Base-by-base conservation (phyloP, 2,329 filamentous ascomycete species). In the Sporothrix protearum region DNA sequence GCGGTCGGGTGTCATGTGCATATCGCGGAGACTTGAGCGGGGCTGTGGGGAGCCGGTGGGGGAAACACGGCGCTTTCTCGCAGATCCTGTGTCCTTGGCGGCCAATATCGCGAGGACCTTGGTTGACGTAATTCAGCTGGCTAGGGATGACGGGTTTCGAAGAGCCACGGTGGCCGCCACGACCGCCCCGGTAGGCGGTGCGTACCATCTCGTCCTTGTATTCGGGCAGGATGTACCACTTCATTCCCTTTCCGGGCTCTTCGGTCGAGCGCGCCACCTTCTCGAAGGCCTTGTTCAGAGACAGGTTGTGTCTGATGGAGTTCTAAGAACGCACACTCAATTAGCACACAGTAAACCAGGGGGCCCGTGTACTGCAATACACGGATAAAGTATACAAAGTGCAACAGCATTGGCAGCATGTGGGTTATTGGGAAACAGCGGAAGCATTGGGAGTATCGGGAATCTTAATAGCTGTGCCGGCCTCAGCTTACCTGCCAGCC, bases 181-280 rank as follows among this genome's bases (percentile, higher is more conserved):
- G 84, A 22, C 88, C 88, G 22, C 88, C 85, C 71, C 86, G 85
- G 76, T 83, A 87, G 1, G 87, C 87, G 76, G 91, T 92, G 79
- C 92, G 92, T 73, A 93, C 87, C 84, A 97, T 97, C 69, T 97
- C 95, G 22, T 97, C 93, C 66, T 91, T 89, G 75, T 91, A 87
- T 74, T 96, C 92, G 1, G 92, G 87, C 3, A 93, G 89, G 77
- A 99, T 94, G 80, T 95, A 93, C 96, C 96, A 99, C 79, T 98
- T 98, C 94, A 97, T 98, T 36, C 96, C 96, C 80, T 99, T 99
- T 14, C 96, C 96, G 28, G 96, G 96, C 79, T 99, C 96, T 76
- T 98, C 93, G 0, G 94, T 97, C 19, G 92, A 91, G 63, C 96
- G 90, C 2, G 96, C 92, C 9, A 97, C 92, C 80, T 99, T 99